Base-by-base conservation (phyloP, 2,329 filamentous ascomycete species). In the Passalora sequoiae region DNA sequence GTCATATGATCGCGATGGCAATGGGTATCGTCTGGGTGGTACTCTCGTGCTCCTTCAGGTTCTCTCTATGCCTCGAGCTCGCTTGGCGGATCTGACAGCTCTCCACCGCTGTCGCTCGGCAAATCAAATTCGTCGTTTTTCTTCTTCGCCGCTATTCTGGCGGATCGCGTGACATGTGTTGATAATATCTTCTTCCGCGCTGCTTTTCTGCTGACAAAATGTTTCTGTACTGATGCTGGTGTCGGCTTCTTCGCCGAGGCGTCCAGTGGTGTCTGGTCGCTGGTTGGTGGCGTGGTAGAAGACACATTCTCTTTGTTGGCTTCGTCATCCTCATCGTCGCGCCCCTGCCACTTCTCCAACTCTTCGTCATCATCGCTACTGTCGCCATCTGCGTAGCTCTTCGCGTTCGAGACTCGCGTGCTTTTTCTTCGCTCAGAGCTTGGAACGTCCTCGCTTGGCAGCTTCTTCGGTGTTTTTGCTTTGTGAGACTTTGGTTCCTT, bases 341-440 rank as follows among this genome's bases (percentile, higher is more conserved):
- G 57, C 20, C 50, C 60, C 33, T 54, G 54, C 38, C 57, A 61
- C 20, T 65, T 41, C 41, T 59, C 56, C n/a, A 56, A 49, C 30
- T 62, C 60, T 3, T 58, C 60, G 9, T 66, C 68, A 20, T 69
- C 66, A 19, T 70, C 69, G 31, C 66, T 67, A 40, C 65, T 67
- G 25, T 64, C 67, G 13, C 66, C 50, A 40, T 73, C 71, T 3
- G 65, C 61, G 45, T 75, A 75, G 53, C 65, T 74, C 52, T 68
- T 70, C 33, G 38, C 58, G 38, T 44, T 60, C 42, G 55, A 57
- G 1, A 64, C 65, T 13, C 67, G 60, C 2, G 66, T 63, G 56
- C 72, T 73, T 38, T 71, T 64, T 13, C 69, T 59, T 2, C 66
- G 60, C 21, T 66, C 71, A 24, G 66, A 70, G 13, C 65, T 62